Evolutionary conservation across 106 monocot genomes (phyloP).

Genomic region (Platanthera zijinensis): DNA sequence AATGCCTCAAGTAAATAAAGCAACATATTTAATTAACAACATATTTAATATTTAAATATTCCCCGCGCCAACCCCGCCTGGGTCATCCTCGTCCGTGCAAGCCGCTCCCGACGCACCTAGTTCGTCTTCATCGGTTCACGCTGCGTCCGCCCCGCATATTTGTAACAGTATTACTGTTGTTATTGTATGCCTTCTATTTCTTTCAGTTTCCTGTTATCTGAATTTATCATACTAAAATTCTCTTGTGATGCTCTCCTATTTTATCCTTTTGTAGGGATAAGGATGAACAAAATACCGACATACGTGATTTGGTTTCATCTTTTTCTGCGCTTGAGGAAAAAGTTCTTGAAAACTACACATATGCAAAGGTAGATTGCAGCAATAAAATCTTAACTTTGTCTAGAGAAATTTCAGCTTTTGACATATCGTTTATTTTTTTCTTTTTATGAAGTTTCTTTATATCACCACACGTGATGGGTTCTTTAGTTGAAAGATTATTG

Average conservation of each 20-base stretch:
- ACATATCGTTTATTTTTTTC: neutral
- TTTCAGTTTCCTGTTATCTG: neutral
- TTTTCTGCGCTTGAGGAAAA: slow-evolving; percentile 91
- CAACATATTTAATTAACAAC: too few relatives aligned
- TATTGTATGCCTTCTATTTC: neutral
- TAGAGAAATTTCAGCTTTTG: neutral
- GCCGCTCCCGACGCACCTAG: too few relatives aligned
- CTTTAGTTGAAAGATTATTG: neutral
- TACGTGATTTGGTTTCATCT: slow-evolving; percentile 57
- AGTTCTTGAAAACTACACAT: slow-evolving; percentile 83
- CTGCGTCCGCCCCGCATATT: neutral
- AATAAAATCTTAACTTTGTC: neutral
- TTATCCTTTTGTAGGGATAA: slow-evolving; percentile 40
- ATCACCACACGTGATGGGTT: neutral
- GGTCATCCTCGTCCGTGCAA: too few relatives aligned
- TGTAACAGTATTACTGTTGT: neutral
- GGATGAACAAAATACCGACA: slow-evolving; percentile 64
- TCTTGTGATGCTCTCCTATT: neutral
- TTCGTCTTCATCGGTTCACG: too few relatives aligned
- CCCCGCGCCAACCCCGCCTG: too few relatives aligned
- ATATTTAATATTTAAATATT: too few relatives aligned
- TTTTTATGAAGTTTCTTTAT: neutral
- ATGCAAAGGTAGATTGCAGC: slow-evolving; percentile 55
- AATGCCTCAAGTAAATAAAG: too few relatives aligned
- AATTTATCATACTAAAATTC: neutral